Evolutionary conservation across 176 grass and related monocot species (phyloP).

Genomic region (Phoenix roebelenii): DNA sequence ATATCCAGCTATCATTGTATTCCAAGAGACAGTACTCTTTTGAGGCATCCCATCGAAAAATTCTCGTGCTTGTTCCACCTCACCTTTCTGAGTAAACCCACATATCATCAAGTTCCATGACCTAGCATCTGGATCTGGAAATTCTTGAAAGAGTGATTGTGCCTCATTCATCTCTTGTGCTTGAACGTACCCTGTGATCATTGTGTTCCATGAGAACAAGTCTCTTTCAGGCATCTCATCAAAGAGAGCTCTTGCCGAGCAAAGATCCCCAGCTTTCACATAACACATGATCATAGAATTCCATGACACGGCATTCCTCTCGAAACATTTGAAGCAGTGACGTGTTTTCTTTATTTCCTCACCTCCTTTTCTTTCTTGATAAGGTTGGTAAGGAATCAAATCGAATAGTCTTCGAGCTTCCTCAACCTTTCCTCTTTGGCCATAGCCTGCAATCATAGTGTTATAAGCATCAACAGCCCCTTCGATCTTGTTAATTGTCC

Average conservation of each 20-base stretch:
- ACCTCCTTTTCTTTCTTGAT: not conserved
- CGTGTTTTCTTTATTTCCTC: not conserved
- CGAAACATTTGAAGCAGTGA: conserved; percentile 13
- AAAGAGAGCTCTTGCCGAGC: conserved; percentile 44
- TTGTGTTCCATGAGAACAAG: conserved; percentile 61
- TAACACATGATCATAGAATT: conserved; percentile 27
- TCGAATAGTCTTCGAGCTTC: conserved; percentile 53
- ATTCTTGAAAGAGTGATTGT: conserved; percentile 39
- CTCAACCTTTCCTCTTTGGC: conserved; percentile 29
- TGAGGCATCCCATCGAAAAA: conserved; percentile 54
- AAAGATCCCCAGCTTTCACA: conserved; percentile 31
- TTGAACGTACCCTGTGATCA: conserved; percentile 43
- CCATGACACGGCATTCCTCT: conserved; percentile 30
- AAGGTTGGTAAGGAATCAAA: conserved; percentile 35
- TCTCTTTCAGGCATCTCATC: conserved; percentile 51
- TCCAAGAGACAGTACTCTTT: conserved; percentile 43
- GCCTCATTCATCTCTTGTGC: conserved; percentile 38
- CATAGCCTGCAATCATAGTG: conserved; percentile 58
- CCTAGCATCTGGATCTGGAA: conserved; percentile 37
- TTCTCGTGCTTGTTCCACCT: conserved; percentile 27
- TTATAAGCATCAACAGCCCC: conserved; percentile 49
- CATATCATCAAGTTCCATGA: conserved; percentile 70
- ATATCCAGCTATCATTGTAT: conserved; percentile 71
- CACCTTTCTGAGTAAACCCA: conserved; percentile 44
- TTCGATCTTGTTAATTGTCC: conserved; percentile 18